These are phyloP conservation scores for Thielaviopsis euricoi DNA, from an alignment of 2,329 filamentous ascomycete genomes.

Conservation along the genomic window DNA sequence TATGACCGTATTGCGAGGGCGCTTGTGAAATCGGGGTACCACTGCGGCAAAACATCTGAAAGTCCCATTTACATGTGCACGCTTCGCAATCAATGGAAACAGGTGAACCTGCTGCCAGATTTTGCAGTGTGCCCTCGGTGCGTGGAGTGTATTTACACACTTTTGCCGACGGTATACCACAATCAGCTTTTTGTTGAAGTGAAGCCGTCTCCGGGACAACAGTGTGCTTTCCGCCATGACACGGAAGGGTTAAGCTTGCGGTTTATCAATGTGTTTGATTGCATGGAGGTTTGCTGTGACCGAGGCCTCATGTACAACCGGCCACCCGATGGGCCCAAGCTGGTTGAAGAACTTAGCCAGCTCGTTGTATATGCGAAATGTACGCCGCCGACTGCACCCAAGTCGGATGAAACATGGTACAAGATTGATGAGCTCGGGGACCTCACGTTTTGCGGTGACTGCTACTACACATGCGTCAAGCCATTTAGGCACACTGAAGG, in stretches of 20 bases:
- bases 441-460: slow-evolving; percentile 75
- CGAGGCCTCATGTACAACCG: slow-evolving; percentile 16
- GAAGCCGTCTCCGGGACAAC: slow-evolving; percentile 8
- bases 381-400: slow-evolving; percentile 46
- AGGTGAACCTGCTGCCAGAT: slow-evolving; percentile 41
- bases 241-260: slow-evolving; percentile 34
- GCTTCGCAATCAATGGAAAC: slow-evolving; percentile 49
- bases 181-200: slow-evolving; percentile 43
- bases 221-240: slow-evolving; percentile 39
- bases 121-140: slow-evolving; percentile 67
- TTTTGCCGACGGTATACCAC: slow-evolving; percentile 27
- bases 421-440: slow-evolving; percentile 58
- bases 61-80: slow-evolving; percentile 56
- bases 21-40: slow-evolving; percentile 27
- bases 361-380: slow-evolving; percentile 23
- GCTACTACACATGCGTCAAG: slow-evolving; percentile 46
- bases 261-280: slow-evolving; percentile 46
- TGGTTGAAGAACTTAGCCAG: slow-evolving; percentile 47
- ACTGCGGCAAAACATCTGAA: slow-evolving; percentile 40
- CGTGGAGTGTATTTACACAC: slow-evolving; percentile 49
- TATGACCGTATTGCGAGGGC: slow-evolving; percentile 46
- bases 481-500: slow-evolving; percentile 52
- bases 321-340: slow-evolving; percentile 38
- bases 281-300: slow-evolving; percentile 33
- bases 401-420: slow-evolving; percentile 57